Percentiles rank a stretch among this genome's conserved stretches.
Evolutionary conservation across 352 stramenopile species (phyloP).

Genomic region (Globisporangium recalcitrans): DNA sequence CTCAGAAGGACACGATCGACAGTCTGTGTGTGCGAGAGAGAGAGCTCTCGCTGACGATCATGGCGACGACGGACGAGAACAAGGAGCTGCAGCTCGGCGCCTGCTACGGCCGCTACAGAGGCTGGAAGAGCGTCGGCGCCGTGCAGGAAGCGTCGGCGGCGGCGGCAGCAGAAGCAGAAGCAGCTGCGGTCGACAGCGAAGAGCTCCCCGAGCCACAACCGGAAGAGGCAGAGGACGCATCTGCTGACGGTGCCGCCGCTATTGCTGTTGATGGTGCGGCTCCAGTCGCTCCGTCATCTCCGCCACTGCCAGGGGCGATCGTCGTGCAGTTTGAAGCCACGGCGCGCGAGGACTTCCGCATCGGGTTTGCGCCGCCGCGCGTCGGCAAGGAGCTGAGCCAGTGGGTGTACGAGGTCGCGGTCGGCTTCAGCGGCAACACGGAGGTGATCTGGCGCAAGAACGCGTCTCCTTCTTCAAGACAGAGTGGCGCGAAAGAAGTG

Average conservation of each 20-base stretch:
- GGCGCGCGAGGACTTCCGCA: conserved; percentile 57
- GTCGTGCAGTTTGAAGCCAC: conserved; percentile 68
- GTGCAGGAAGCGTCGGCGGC: not conserved
- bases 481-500: conserved; percentile 27
- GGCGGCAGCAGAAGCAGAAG: too few relatives aligned
- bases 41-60: not conserved
- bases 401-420: conserved; percentile 60
- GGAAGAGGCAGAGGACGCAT: not conserved
- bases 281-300: not conserved
- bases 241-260: not conserved
- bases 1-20: not conserved
- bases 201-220: conserved; percentile 4
- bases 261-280: not conserved
- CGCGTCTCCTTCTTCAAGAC: conserved; percentile 3
- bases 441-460: conserved; percentile 67
- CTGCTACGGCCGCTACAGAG: conserved; percentile 50
- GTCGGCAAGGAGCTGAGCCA: conserved; percentile 18
- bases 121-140: conserved; percentile 30
- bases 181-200: conserved; percentile 15
- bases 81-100: conserved; percentile 45
- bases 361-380: conserved; percentile 47
- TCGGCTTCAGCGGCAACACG: conserved; percentile 71
- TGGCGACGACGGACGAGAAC: conserved; percentile 3
- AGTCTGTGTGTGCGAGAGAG: too few relatives aligned
- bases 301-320: conserved; percentile 26